Evolutionary conservation across 129 eudicot genomes (phyloP).

Genomic region (Pulicaria dysenterica): DNA sequence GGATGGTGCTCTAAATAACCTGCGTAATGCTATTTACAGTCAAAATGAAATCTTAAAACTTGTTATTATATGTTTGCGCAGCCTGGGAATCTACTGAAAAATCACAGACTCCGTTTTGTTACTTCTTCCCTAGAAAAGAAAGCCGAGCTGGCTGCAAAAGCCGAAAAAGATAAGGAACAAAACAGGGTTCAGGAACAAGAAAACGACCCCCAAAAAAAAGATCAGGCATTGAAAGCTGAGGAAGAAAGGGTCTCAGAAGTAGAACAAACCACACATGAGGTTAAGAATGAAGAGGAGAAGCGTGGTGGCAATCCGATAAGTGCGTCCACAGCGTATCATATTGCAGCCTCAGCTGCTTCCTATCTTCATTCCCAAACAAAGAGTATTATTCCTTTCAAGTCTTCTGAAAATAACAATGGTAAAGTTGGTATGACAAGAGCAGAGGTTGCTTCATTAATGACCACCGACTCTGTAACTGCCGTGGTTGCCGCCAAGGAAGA

Average conservation of each 20-base stretch:
- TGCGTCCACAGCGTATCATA: constrained; percentile 68
- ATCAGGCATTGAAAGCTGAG: constrained; percentile 14
- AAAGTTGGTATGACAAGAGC: constrained; percentile 41
- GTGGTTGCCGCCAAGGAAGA: constrained; percentile 99
- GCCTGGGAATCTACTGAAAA: constrained; percentile 65
- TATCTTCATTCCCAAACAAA: constrained; percentile 75
- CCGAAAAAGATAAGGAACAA: constrained; percentile 47
- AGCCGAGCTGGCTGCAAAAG: constrained; percentile 50
- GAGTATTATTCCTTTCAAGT: constrained; percentile 59
- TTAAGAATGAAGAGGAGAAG: constrained; percentile 27
- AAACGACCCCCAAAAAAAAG: constrained; percentile 1
- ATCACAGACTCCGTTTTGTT: constrained; percentile 60
- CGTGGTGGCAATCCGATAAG: constrained; percentile 40
- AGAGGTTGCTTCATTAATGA: constrained; percentile 79
- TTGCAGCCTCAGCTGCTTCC: constrained; percentile 95
- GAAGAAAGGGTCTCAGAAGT: constrained; percentile 22
- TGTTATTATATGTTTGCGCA: constrained; percentile 35
- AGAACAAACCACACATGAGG: constrained; percentile 21
- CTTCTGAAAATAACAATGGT: constrained; percentile 34
- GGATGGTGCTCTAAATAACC: neutral
- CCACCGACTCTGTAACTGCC: constrained; percentile 86
- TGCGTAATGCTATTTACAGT: neutral
- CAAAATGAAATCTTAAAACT: neutral
- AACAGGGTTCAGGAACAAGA: constrained; percentile 31
- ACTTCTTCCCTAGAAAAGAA: constrained; percentile 85